These are phyloP conservation scores for Magnaporthiopsis rhizophila DNA, from an alignment of 2,329 filamentous ascomycete species.

Conservation along the genomic window DNA sequence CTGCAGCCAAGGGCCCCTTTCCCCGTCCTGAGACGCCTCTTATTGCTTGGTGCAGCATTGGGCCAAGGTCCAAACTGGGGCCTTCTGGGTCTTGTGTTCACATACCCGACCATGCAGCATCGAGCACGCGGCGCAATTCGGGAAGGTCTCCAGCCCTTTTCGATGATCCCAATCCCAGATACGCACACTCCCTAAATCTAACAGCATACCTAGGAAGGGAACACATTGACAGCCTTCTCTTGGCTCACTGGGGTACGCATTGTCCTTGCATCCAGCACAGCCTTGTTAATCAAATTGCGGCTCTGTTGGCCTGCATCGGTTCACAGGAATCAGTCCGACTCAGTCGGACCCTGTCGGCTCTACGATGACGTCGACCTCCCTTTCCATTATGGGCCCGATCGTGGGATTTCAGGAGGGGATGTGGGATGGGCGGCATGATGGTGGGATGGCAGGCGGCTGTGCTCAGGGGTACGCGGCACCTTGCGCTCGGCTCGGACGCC, in stretches of 20 bases:
- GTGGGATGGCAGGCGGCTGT: not conserved
- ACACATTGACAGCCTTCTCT: not conserved
- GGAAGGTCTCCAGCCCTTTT: not conserved
- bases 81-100: too few species aligned
- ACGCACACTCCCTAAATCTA: not conserved
- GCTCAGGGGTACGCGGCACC: not conserved
- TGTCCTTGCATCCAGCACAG: not conserved
- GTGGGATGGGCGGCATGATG: not conserved
- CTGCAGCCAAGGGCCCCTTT: not conserved
- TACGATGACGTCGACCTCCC: not conserved
- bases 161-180: not conserved
- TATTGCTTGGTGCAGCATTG: too few species aligned
- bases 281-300: not conserved
- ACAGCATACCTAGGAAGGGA: too few species aligned
- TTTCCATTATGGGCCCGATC: not conserved
- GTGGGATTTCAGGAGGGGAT: not conserved
- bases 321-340: not conserved
- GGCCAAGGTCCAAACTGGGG: not conserved
- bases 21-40: not conserved
- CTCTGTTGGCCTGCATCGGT: not conserved
- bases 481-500: not conserved
- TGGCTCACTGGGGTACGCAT: not conserved
- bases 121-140: not conserved
- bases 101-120: not conserved
- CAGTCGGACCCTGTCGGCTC: not conserved